Evolutionary conservation across 2,329 filamentous ascomycete genomes (phyloP), one percentile per base, ranked within the genome.

Genomic region (Colletotrichum plurivorum): DNA sequence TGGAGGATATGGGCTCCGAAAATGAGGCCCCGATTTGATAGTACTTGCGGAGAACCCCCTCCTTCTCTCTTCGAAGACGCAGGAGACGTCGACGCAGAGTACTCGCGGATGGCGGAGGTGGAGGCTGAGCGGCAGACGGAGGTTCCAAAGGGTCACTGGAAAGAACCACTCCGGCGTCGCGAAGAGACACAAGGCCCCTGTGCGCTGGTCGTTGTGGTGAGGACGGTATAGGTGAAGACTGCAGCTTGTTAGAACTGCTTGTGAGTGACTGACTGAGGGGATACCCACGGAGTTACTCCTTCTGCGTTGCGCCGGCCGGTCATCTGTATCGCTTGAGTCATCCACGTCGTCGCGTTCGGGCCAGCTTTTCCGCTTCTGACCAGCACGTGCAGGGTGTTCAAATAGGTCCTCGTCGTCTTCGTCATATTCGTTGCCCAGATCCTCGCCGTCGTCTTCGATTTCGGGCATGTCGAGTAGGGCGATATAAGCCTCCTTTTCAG

Each of bases 401-500:
- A 86, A 20, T 82, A 63, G 49, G 45, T 77, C 73, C 57, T 71
- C 68, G 9, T 84, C 82, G 9, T 84, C 83, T 4, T 89, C 87
- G 8, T 86, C 86, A 12, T 90, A 88, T 15, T 86, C 88, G 22
- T 85, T 85, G 4, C 88, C 89, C 55, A 89, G 83, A 60, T 89
- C 86, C 27, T 92, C 88, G 12, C 89, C 90, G 31, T 91, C 88
- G 39, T 96, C 93, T 46, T 94, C 94, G 55, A 97, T 83, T 54
- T 97, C 93, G 1, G 95, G 95, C 94, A 99, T 98, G 71, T 94
- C 92, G 53, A 94, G 85, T 59, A 98, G 83, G n/a, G 92, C 92
- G 72, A 93, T 88, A 76, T 97, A 98, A 46, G 96, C 95, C 68
- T 94, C 90, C 73, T 90, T 88, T 80, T 98, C 94, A 1, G 83